Evolutionary conservation across 2,329 filamentous ascomycete genomes (phyloP), one percentile per base, ranked within the genome.

Genomic region (Ophiostoma piceae): DNA sequence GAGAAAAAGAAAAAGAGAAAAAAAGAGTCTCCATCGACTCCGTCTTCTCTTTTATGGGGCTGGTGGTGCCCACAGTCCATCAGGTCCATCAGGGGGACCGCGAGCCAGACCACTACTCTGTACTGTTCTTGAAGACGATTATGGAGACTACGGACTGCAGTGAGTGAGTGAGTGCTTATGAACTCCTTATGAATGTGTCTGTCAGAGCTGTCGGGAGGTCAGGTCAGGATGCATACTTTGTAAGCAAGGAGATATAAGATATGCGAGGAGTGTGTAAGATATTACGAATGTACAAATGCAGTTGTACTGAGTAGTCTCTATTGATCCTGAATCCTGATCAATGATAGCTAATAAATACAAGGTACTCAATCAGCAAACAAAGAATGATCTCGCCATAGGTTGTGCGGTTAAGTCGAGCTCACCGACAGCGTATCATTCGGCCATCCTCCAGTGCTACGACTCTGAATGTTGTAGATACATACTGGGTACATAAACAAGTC

Each of bases 11-110:
- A 19, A 47, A 7, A 47, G 16, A 47, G 51, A 54, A 11, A 22
- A 26, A 3, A 57, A 26, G 3, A n/a, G 29, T 29, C 26, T 41
- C 39, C 39, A 41, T 67, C 6, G 22, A n/a, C 14, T 26, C 22
- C 1, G 26, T 51, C 26, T 37, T 29, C 26, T 19, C 66, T 22
- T 12, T 41, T 41, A 43, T 64, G 57, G 67, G 70, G 70, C 70
- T 69, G 54, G 64, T 60, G 70, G 70, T 71, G 57, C 39, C 70
- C 70, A 69, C 65, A 41, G 51, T 65, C 67, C 67, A 37, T 19
- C 43, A 51, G 51, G 51, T 62, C 41, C 60, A 66, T 67, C 70
- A 71, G 70, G 70, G 70, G 70, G 67, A 71, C 70, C 70, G 70
- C 70, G 70, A 71, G 70, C 70, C 70, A 67, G 54, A 57, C 51